A percentile compares a stretch with the other conserved stretches of the same genome.
Evolutionary conservation across 2,329 filamentous ascomycete species (phyloP).

Genomic region (Aspergillus sp.): DNA sequence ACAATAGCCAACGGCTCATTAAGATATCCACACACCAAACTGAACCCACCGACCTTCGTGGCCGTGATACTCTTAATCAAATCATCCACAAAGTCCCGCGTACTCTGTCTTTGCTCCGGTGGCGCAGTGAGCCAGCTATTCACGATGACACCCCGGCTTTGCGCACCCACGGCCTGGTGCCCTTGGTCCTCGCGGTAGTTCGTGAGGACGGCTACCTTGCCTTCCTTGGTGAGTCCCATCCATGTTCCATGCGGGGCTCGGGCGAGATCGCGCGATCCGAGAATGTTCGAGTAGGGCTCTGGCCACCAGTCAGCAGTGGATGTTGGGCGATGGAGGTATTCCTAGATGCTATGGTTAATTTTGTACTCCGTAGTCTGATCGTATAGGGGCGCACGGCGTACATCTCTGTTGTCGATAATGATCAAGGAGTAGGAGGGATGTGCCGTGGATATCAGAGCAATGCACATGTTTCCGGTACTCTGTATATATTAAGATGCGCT

Average conservation of each 20-base stretch:
- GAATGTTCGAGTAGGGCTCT: slow-evolving; percentile 43
- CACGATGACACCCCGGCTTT: slow-evolving; percentile 49
- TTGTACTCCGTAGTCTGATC: too few species aligned
- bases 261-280: slow-evolving; percentile 52
- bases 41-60: slow-evolving; percentile 52
- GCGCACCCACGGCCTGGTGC: slow-evolving; percentile 33
- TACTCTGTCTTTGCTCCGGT: slow-evolving; percentile 27
- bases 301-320: slow-evolving; percentile 51
- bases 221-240: slow-evolving; percentile 52
- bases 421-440: slow-evolving; percentile 63
- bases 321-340: slow-evolving; percentile 52
- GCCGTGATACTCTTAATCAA: slow-evolving; percentile 45
- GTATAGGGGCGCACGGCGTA: slow-evolving; percentile 9
- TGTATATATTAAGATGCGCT: not conserved
- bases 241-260: slow-evolving; percentile 51
- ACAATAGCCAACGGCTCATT: slow-evolving; percentile 46
- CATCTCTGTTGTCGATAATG: slow-evolving; percentile 61
- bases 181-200: slow-evolving; percentile 50
- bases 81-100: slow-evolving; percentile 43
- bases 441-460: slow-evolving; percentile 58
- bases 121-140: slow-evolving; percentile 47
- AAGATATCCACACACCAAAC: slow-evolving; percentile 48
- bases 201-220: slow-evolving; percentile 51
- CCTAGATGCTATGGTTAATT: slow-evolving; percentile 26
- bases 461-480: slow-evolving; percentile 49